Percentiles rank a stretch among this genome's conserved stretches.
Conservation (phyloP, 2,329 filamentous ascomycete genomes). For the Pseudocercospora fijiensis region DNA sequence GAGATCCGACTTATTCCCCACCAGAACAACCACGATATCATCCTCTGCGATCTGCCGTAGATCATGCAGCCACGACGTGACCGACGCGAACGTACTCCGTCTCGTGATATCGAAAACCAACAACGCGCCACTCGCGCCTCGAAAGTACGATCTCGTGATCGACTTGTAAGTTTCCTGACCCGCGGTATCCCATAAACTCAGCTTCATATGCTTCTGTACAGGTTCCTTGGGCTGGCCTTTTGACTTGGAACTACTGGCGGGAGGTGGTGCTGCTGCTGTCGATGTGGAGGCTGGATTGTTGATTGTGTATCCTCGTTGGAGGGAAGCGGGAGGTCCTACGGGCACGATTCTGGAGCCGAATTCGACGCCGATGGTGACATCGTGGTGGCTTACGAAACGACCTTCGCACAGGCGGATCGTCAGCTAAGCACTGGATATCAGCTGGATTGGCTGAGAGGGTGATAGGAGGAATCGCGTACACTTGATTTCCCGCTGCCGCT, state of each 20-base stretch:
- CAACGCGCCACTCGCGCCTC: constrained; percentile 73
- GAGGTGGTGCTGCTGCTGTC: constrained; percentile 20
- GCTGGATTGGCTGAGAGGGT: constrained; percentile 27
- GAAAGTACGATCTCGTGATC: constrained; percentile 90
- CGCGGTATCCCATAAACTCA: constrained; percentile 92
- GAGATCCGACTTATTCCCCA: constrained; percentile 93
- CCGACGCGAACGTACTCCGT: constrained; percentile 79
- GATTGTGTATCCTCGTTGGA: constrained; percentile 50
- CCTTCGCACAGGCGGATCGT: constrained; percentile 96
- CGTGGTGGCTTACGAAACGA: constrained; percentile 89
- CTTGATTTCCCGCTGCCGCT: constrained; percentile 92
- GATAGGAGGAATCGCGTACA: constrained; percentile 43
- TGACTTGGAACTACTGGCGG: constrained; percentile 33
- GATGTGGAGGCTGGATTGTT: constrained; percentile 54
- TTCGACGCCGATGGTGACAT: constrained; percentile 96
- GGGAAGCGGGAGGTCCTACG: constrained; percentile 76
- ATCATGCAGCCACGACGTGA: constrained; percentile 91
- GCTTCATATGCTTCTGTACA: constrained; percentile 78
- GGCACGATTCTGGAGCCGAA: constrained; percentile 92
- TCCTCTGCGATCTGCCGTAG: constrained; percentile 92
- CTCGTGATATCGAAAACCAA: constrained; percentile 95
- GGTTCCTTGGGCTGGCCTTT: constrained; percentile 40
- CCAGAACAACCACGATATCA: constrained; percentile 88
- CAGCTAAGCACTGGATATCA: constrained; percentile 53
- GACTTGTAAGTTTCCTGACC: constrained; percentile 98